Evolutionary conservation across 495 filamentous ascomycete genomes (phyloP), one percentile per base, ranked within the genome.

Genomic region (Lasiosphaeria ovina): DNA sequence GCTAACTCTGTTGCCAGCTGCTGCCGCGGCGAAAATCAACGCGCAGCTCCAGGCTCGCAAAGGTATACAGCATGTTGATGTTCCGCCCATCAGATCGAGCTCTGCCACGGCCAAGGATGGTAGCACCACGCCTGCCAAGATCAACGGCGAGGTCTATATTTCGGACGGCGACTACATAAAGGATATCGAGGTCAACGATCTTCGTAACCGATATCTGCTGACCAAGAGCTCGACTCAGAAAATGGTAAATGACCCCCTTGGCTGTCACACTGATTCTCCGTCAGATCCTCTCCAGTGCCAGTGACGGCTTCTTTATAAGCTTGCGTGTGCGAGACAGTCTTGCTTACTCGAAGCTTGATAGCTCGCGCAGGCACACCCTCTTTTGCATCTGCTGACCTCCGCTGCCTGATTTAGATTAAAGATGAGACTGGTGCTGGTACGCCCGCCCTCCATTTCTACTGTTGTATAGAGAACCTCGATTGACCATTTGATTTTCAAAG

Each of bases 361-460:
- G 87, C 86, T 89, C 83, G 74, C 73, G 74, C 79, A 80, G 74
- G 76, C 81, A 71, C 79, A 74, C 80, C 86, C 88, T 90, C 86
- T 84, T 86, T 92, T 89, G 87, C 91, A 91, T 89, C 88, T 95
- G 93, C 94, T 98, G 88, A 98, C 94, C 85, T 88, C 84, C 74
- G 76, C 78, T 89, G 84, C 89, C 84, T 94, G 89, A 90, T 91
- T 73, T 97, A 98, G 94, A 98, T 98, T 67, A 96, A 97, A 90
- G 93, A 98, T 80, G 90, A 97, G 71, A 97, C 94, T 89, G 94
- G 94, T 87, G 93, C 94, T 82, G 94, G 94, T 98, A 98, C 87
- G 94, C 88, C 83, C 80, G 76, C 83, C 69, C 74, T 63, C 35
- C 62, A 68, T 66, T 64, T 72, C 45, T 53, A 69, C 73, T 72